Conservation (phyloP, 2,329 filamentous ascomycete species). For the Epichloe sp. region DNA sequence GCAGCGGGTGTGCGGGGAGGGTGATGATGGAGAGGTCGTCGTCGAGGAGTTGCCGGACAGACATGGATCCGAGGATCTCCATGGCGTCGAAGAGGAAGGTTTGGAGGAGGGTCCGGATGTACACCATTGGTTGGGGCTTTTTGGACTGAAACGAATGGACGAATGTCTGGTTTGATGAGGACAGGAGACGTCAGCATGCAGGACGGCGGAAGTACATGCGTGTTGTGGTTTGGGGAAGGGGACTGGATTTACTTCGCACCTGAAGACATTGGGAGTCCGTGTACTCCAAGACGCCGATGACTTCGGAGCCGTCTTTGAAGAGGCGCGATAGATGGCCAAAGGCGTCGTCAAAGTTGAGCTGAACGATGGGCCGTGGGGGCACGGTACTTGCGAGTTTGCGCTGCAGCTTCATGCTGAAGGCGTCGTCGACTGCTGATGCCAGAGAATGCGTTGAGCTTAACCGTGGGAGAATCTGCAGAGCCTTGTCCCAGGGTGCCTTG, state of each 20-base stretch:
- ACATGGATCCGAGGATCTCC: conserved; percentile 52
- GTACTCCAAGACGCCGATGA: conserved; percentile 55
- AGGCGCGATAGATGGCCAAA: conserved; percentile 56
- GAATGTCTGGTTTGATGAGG: conserved; percentile 43
- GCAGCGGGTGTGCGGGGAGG: conserved; percentile 55
- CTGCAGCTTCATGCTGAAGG: conserved; percentile 85
- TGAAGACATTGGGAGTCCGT: conserved; percentile 55
- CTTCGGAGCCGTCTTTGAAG: conserved; percentile 58
- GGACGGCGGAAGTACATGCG: background rate
- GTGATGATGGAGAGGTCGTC: conserved; percentile 69
- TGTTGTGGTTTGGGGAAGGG: background rate
- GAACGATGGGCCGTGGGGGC: conserved; percentile 79
- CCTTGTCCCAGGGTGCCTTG: conserved; percentile 38
- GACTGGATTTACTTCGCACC: conserved; percentile 29
- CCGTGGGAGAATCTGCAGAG: conserved; percentile 34
- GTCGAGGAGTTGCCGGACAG: conserved; percentile 63
- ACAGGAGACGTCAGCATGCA: background rate
- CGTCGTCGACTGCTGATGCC: conserved; percentile 54
- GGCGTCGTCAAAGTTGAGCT: conserved; percentile 60
- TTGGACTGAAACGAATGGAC: conserved; percentile 62
- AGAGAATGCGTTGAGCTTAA: conserved; percentile 49
- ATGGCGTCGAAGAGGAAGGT: conserved; percentile 62
- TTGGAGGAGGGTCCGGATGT: conserved; percentile 68
- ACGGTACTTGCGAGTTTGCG: conserved; percentile 87
- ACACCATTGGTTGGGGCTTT: conserved; percentile 71